Percentiles rank a stretch among this genome's conserved stretches.
phyloP scores from a whole-genome alignment of 225 moss, liverwort and hornwort genomes.

The Physcomitrellopsis africana region DNA sequence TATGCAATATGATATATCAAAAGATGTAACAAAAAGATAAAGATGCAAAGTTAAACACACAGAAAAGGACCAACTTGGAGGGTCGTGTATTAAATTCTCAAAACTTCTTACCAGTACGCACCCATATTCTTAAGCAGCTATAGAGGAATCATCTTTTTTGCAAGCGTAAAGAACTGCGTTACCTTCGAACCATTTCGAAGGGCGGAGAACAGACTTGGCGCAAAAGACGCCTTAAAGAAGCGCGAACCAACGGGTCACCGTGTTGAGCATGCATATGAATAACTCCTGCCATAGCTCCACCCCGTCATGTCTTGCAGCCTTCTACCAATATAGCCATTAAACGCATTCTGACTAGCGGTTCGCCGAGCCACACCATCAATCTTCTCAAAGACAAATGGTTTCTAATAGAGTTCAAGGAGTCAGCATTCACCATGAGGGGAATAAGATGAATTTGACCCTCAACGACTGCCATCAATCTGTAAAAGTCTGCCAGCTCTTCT shows the following conservation, averaged over 20 bases:
- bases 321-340: slow-evolving; percentile 97
- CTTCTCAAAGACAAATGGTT: slow-evolving; percentile 91
- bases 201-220: slow-evolving; percentile 93
- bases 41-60: too few relatives aligned
- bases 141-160: background rate
- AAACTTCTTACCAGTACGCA: background rate
- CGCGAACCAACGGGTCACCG: slow-evolving; percentile 87
- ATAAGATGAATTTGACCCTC: slow-evolving; percentile 97
- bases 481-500: slow-evolving; percentile 95
- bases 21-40: too few relatives aligned
- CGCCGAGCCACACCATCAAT: slow-evolving; percentile 91
- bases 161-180: slow-evolving; percentile 2
- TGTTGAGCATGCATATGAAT: slow-evolving; percentile 99
- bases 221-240: slow-evolving; percentile 79
- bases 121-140: slow-evolving; percentile 2
- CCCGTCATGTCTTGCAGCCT: slow-evolving; percentile 90
- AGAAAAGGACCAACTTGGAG: too few relatives aligned
- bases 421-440: slow-evolving; percentile 75
- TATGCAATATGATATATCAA: too few relatives aligned
- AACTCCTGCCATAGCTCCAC: slow-evolving; percentile 96
- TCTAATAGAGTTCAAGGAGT: slow-evolving; percentile 55
- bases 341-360: slow-evolving; percentile 92
- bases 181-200: slow-evolving; percentile 95
- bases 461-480: slow-evolving; percentile 96
- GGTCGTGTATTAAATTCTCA: too few relatives aligned